Conservation (phyloP, 345 rosid species). For the Sapria himalayana region DNA sequence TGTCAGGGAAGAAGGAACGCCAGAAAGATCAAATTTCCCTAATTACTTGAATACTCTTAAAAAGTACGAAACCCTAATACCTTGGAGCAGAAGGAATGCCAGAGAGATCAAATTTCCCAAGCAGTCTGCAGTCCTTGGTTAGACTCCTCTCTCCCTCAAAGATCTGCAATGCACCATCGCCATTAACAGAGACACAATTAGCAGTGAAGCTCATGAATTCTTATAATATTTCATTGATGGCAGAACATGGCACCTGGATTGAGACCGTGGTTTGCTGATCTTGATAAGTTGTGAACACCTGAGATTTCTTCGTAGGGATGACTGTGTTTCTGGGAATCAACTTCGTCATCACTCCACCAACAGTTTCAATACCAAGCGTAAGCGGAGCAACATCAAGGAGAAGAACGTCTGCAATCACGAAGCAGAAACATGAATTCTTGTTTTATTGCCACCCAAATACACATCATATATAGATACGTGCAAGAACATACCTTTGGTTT, state of each 20-base stretch:
- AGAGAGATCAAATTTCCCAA: slow-evolving; percentile 65
- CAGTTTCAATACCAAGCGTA: slow-evolving; percentile 89
- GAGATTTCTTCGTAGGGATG: slow-evolving; percentile 94
- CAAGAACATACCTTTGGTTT: slow-evolving; percentile 65
- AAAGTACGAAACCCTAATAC: too few species aligned
- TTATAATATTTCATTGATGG: too few species aligned
- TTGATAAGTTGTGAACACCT: slow-evolving; percentile 93
- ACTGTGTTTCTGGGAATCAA: slow-evolving; percentile 96
- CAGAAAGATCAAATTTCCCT: slow-evolving; percentile 69
- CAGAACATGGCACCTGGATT: slow-evolving; percentile 33
- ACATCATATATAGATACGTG: neutral
- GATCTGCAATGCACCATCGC: slow-evolving; percentile 21
- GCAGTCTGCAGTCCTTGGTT: slow-evolving; percentile 73
- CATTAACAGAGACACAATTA: neutral
- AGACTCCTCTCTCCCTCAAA: slow-evolving; percentile 98
- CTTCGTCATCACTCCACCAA: slow-evolving; percentile 98
- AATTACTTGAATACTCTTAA: neutral
- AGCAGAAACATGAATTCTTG: neutral
- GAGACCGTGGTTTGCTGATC: slow-evolving; percentile 97
- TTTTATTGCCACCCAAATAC: too few species aligned
- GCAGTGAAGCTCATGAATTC: neutral
- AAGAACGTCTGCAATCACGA: slow-evolving; percentile 47
- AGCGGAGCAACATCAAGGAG: slow-evolving; percentile 92
- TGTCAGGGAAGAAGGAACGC: slow-evolving; percentile 7
- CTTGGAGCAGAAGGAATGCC: slow-evolving; percentile 93